A percentile compares a stretch with the other conserved stretches of the same genome.
Evolutionary conservation across 169 alveolate species (phyloP).

Genomic region (Cytauxzoon felis): DNA sequence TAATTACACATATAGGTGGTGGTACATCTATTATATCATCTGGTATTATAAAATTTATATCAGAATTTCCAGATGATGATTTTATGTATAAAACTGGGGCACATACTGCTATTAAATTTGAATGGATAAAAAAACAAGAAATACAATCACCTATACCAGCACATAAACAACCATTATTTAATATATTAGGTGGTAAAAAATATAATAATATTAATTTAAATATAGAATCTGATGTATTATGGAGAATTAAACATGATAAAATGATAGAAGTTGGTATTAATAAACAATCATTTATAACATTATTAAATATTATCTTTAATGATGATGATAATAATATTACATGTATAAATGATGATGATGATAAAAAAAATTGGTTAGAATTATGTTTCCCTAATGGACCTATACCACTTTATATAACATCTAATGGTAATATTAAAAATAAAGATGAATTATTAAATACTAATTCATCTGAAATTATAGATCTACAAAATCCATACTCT

Average conservation of each 20-base stretch:
- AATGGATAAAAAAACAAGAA: slow-evolving; percentile 34
- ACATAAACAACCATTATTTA: slow-evolving; percentile 33
- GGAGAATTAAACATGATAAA: slow-evolving; percentile 31
- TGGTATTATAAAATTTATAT: slow-evolving; percentile 24
- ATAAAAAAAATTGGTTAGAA: slow-evolving; percentile 39
- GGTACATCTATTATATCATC: slow-evolving; percentile 27
- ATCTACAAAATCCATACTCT: slow-evolving; percentile 61
- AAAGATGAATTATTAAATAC: slow-evolving; percentile 8
- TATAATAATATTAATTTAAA: slow-evolving; percentile 18
- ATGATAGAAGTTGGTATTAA: slow-evolving; percentile 49
- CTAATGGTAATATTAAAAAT: neutral
- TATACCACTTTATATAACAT: slow-evolving; percentile 25
- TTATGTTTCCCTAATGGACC: slow-evolving; percentile 50
- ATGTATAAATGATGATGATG: neutral
- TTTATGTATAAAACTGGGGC: slow-evolving; percentile 34
- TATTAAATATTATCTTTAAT: slow-evolving; percentile 12
- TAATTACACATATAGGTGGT: slow-evolving; percentile 28
- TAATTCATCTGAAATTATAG: slow-evolving; percentile 23
- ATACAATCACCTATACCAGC: slow-evolving; percentile 25
- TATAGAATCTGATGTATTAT: slow-evolving; percentile 9
- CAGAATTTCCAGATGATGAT: slow-evolving; percentile 25
- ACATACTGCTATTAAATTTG: slow-evolving; percentile 30
- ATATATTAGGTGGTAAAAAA: slow-evolving; percentile 31
- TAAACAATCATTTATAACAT: slow-evolving; percentile 15
- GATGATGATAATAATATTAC: neutral